Evolutionary conservation across 176 grass and related monocot genomes (phyloP).

Genomic region (Triticum aestivum): IWGSC_CS_RefSeq_v2.1 NC_057803.1:574623446-574623945

Average conservation of each 20-base stretch:
- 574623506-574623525: not conserved
- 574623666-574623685: not conserved
- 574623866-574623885: not conserved
- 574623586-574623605: not conserved
- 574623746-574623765: not conserved
- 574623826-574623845: not conserved
- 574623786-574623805: not conserved
- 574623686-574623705: not conserved
- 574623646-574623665: not conserved
- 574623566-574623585: not conserved
- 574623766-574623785: not conserved
- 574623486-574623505: not conserved
- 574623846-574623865: no score
- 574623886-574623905: not conserved
- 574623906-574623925: not conserved
- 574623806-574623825: not conserved
- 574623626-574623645: not conserved
- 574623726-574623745: not conserved
- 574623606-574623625: no score
- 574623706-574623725: not conserved
- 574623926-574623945: not conserved
- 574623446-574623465: no score
- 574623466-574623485: no score
- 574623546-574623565: not conserved
- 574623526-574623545: no score